Evolutionary conservation across 768 basidiomycete species (phyloP).

Genomic region (Atractiella rhizophila): DNA sequence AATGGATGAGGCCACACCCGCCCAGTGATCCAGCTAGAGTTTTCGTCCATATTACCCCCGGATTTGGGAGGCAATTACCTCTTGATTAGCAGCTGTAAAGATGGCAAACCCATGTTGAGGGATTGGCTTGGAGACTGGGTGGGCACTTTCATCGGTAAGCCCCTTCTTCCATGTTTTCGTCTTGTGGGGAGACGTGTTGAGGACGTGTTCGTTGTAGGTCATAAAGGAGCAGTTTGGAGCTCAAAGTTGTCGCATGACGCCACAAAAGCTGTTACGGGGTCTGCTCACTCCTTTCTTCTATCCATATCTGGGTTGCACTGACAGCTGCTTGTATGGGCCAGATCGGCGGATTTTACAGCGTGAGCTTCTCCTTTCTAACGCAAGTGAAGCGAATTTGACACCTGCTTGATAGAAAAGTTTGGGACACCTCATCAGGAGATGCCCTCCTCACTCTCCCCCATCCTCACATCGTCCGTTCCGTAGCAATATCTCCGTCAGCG

Average conservation of each 20-base stretch:
- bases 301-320: too few species aligned
- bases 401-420: slow-evolving; percentile 5
- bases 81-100: slow-evolving; percentile 90
- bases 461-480: slow-evolving; percentile 89
- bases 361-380: slow-evolving; percentile 5
- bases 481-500: slow-evolving; percentile 50
- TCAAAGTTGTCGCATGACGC: slow-evolving; percentile 71
- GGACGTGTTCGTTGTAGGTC: slow-evolving; percentile 22
- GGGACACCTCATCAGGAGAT: slow-evolving; percentile 28
- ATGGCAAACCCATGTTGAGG: slow-evolving; percentile 48
- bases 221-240: slow-evolving; percentile 80
- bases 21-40: too few species aligned
- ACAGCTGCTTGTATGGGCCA: neutral
- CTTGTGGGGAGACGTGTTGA: neutral
- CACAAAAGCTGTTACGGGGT: slow-evolving; percentile 60
- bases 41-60: too few species aligned
- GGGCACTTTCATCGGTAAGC: slow-evolving; percentile 37
- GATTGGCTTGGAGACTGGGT: slow-evolving; percentile 69
- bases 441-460: slow-evolving; percentile 84
- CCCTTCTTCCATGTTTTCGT: neutral
- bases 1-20: too few species aligned
- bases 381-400: slow-evolving; percentile 2
- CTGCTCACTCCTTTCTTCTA: neutral
- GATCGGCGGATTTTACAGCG: slow-evolving; percentile 4
- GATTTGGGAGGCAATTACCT: slow-evolving; percentile 45